phyloP scores from a whole-genome alignment of 2,329 filamentous ascomycete species.

The Oidium heveae region DNA sequence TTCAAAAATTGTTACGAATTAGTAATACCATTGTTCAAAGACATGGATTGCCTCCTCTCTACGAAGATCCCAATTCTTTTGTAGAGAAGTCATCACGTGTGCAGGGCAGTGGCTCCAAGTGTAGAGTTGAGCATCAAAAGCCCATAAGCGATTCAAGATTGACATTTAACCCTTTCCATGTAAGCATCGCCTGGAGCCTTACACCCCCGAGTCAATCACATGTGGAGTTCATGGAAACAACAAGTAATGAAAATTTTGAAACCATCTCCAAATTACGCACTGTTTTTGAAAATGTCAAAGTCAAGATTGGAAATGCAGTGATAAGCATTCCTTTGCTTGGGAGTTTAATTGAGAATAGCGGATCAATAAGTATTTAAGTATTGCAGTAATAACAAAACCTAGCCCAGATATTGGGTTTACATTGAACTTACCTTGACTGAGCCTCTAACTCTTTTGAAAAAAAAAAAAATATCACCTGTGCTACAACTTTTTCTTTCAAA shows the following conservation, averaged over 20 bases:
- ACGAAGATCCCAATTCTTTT: conserved; percentile 17
- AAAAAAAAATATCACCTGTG: too few species aligned
- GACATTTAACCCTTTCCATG: conserved; percentile 38
- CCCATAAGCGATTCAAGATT: conserved; percentile 17
- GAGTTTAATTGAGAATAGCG: too few species aligned
- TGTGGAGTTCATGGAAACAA: conserved; percentile 14
- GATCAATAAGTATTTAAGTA: too few species aligned
- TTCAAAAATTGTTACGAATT: conserved; percentile 35
- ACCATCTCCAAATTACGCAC: conserved; percentile 20
- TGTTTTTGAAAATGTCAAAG: conserved; percentile 36
- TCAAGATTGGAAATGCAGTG: conserved; percentile 50
- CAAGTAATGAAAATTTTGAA: conserved; percentile 3
- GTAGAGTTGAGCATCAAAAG: conserved; percentile 3
- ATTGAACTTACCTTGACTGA: too few species aligned
- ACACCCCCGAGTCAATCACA: conserved; percentile 23
- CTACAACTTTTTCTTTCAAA: too few species aligned
- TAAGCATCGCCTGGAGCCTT: conserved; percentile 74
- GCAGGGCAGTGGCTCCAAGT: background rate
- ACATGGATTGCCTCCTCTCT: conserved; percentile 47
- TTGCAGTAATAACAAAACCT: too few species aligned
- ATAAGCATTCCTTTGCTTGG: conserved; percentile 20
- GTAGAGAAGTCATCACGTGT: background rate
- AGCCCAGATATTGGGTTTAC: too few species aligned
- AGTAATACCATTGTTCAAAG: conserved; percentile 37
- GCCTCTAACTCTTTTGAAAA: too few species aligned